A percentile compares a stretch with the other conserved stretches of the same genome.
Conservation (phyloP, 2,329 filamentous ascomycete genomes). For the Sphaerulina vaccinii region DNA sequence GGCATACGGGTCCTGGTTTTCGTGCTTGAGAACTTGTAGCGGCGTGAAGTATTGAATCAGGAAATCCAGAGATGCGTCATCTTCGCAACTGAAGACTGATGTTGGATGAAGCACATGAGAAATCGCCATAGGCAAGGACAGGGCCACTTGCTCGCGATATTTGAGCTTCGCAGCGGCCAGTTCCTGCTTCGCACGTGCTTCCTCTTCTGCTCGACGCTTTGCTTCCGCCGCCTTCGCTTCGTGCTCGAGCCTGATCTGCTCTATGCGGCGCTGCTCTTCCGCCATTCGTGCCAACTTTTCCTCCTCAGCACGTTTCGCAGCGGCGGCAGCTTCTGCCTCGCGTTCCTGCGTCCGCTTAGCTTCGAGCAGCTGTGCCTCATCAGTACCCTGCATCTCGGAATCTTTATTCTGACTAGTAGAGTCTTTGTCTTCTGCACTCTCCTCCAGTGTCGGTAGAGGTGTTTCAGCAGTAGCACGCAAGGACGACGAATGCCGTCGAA, state of each 20-base stretch:
- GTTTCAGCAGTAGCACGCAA: slow-evolving; percentile 26
- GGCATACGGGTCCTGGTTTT: slow-evolving; percentile 13
- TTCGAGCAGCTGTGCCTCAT: slow-evolving; percentile 17
- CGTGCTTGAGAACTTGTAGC: slow-evolving; percentile 27
- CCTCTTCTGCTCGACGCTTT: slow-evolving; percentile 19
- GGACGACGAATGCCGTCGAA: slow-evolving; percentile 31
- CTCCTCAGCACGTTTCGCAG: slow-evolving; percentile 24
- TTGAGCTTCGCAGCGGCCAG: slow-evolving; percentile 25
- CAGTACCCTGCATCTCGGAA: slow-evolving; percentile 22
- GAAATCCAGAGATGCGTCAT: slow-evolving; percentile 16
- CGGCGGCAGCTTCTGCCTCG: slow-evolving; percentile 23
- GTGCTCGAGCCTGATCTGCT: slow-evolving; percentile 25
- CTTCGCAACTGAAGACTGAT: slow-evolving; percentile 19
- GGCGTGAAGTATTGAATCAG: slow-evolving; percentile 29
- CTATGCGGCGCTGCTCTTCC: slow-evolving; percentile 28
- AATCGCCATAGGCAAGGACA: slow-evolving; percentile 27
- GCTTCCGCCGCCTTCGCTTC: slow-evolving; percentile 25
- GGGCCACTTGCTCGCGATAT: slow-evolving; percentile 26
- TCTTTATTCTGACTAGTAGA: slow-evolving; percentile 14
- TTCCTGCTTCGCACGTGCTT: slow-evolving; percentile 21
- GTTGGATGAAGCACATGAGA: slow-evolving; percentile 25
- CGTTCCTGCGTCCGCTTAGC: slow-evolving; percentile 20
- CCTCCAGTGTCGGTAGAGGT: slow-evolving; percentile 28
- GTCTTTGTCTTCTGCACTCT: slow-evolving; percentile 24
- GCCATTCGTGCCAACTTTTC: slow-evolving; percentile 26